Evolutionary conservation across 805 yeast species (phyloP).

Genomic region (Candida schatavii): DNA sequence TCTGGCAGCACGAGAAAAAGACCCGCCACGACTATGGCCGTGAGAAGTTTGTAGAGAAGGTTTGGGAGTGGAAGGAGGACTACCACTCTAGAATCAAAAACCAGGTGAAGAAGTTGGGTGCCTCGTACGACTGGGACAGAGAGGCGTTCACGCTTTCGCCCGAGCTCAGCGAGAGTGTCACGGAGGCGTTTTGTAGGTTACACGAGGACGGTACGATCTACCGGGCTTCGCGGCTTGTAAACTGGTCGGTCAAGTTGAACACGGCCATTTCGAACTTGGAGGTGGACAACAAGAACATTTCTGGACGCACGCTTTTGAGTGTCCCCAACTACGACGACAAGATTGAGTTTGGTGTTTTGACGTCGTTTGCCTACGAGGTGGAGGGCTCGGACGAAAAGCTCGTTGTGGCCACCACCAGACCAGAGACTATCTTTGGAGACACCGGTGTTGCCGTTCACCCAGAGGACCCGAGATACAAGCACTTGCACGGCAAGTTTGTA

Average conservation of each 20-base stretch:
- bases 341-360: conserved; percentile 93
- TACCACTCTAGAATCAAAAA: conserved; percentile 82
- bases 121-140: conserved; percentile 93
- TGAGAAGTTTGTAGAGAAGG: conserved; percentile 80
- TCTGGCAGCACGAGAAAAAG: conserved; percentile 82
- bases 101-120: conserved; percentile 87
- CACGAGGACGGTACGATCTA: conserved; percentile 95
- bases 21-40: conserved; percentile 96
- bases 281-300: conserved; percentile 86
- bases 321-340: conserved; percentile 91
- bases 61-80: conserved; percentile 98
- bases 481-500: conserved; percentile 90
- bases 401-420: conserved; percentile 97
- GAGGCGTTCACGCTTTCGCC: conserved; percentile 94
- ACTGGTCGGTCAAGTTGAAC: conserved; percentile 93
- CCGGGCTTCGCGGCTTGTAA: conserved; percentile 88
- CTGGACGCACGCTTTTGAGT: conserved; percentile 74
- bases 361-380: conserved; percentile 91
- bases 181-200: conserved; percentile 84
- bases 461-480: conserved; percentile 86
- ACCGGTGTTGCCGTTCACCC: conserved; percentile 98
- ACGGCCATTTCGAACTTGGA: conserved; percentile 96
- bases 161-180: conserved; percentile 71
- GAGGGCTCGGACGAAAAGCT: conserved; percentile 82
- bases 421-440: conserved; percentile 97